Evolutionary conservation across 768 basidiomycete genomes (phyloP).

Genomic region (Trametes cingulata): DNA sequence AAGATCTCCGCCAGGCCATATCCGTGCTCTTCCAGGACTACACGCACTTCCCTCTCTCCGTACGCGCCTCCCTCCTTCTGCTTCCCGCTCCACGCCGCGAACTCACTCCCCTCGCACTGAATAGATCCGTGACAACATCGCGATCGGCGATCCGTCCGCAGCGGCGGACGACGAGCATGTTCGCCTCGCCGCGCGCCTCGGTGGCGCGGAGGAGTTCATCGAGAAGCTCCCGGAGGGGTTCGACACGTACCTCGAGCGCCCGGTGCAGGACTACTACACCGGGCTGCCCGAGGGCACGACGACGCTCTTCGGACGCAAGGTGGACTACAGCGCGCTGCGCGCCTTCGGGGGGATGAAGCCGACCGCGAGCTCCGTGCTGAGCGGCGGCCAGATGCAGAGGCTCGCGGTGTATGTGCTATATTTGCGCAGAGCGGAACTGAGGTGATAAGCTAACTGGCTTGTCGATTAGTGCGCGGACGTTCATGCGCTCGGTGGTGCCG

Average conservation of each 20-base stretch:
- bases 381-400: slow-evolving; percentile 27
- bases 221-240: slow-evolving; percentile 64
- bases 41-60: slow-evolving; percentile 77
- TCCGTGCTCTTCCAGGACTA: slow-evolving; percentile 85
- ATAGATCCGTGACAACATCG: slow-evolving; percentile 79
- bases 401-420: slow-evolving; percentile 24
- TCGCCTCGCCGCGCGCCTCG: slow-evolving; percentile 63
- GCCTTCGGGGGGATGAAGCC: slow-evolving; percentile 44
- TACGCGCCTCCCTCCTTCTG: slow-evolving; percentile 33
- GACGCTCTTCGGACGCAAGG: slow-evolving; percentile 57
- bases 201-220: slow-evolving; percentile 69
- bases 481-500: slow-evolving; percentile 33
- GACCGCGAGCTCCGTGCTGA: slow-evolving; percentile 63
- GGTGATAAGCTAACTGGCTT: not conserved
- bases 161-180: slow-evolving; percentile 57
- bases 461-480: slow-evolving; percentile 26
- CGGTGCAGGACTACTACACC: slow-evolving; percentile 69
- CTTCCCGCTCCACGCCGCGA: not conserved
- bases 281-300: slow-evolving; percentile 62
- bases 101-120: not conserved
- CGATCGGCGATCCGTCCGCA: slow-evolving; percentile 64
- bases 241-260: slow-evolving; percentile 73
- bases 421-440: not conserved
- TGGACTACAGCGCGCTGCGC: slow-evolving; percentile 51
- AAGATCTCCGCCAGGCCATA: slow-evolving; percentile 62